Conservation (phyloP, 1,284 basidiomycete species). For the Leccinum fallax region DNA sequence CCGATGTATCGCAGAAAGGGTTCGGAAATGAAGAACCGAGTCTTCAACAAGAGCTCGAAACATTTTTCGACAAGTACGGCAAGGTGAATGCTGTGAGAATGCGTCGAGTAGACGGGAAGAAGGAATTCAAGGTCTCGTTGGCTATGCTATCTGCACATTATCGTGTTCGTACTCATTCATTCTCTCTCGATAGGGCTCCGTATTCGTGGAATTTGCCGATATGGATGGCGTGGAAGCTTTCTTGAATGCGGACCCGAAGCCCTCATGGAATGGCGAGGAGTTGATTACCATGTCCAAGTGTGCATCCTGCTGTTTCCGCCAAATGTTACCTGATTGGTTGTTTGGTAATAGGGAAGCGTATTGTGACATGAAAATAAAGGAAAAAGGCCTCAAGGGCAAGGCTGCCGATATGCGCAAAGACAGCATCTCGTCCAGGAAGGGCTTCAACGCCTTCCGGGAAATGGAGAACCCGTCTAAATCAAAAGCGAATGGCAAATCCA, state of each 20-base stretch:
- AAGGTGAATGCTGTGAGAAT: slow-evolving; percentile 85
- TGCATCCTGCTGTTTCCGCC: slow-evolving; percentile 24
- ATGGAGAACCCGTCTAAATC: slow-evolving; percentile 53
- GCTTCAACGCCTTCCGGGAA: slow-evolving; percentile 91
- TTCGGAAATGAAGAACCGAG: slow-evolving; percentile 77
- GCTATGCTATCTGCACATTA: not conserved
- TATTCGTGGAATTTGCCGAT: slow-evolving; percentile 90
- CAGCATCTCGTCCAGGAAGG: slow-evolving; percentile 50
- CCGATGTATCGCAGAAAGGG: slow-evolving; percentile 68
- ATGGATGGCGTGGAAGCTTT: slow-evolving; percentile 75
- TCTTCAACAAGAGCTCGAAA: slow-evolving; percentile 79
- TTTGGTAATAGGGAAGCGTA: slow-evolving; percentile 70
- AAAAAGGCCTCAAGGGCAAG: slow-evolving; percentile 84
- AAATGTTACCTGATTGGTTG: slow-evolving; percentile 1
- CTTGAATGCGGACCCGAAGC: slow-evolving; percentile 79
- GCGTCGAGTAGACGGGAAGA: slow-evolving; percentile 71
- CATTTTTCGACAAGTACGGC: slow-evolving; percentile 85
- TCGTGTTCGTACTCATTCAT: not conserved
- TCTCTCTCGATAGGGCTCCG: slow-evolving; percentile 67
- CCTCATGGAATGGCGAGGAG: slow-evolving; percentile 73
- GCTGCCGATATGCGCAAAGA: slow-evolving; percentile 59
- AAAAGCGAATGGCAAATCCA: slow-evolving; percentile 44
- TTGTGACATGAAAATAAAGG: slow-evolving; percentile 96
- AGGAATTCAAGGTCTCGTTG: slow-evolving; percentile 77
- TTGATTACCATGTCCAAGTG: slow-evolving; percentile 89